Evolutionary conservation across 306 rosid species (phyloP), one percentile per base, ranked within the genome.

Genomic region (Arachis stenosperma): DNA sequence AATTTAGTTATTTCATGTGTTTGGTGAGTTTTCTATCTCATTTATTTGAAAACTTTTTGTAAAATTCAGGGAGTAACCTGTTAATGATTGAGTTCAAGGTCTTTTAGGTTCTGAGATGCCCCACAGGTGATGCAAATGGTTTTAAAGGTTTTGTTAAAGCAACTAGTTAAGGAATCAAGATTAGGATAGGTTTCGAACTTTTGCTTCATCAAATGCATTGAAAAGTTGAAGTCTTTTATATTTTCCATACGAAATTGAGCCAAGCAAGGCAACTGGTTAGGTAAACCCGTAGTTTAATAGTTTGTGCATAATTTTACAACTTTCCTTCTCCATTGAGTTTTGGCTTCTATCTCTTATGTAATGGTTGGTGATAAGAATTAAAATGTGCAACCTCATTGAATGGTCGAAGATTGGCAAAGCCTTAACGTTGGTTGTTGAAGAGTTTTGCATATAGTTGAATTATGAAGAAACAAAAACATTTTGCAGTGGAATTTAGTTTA

Each of bases 271-370:
- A 33, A 4, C 37, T 2, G 37, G 37, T 33, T 33, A 33, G 3
- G 4, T 33, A 33, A 33, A 33, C 37, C 37, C 37, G 40, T 30
- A 9, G 69, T 57, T 65, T 33, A 29, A 27, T 44, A 33, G 9
- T 12, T 44, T 63, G 14, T 37, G 2, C 69, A 44, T 53, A 17
- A 8, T 0, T 22, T 44, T 73, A 60, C 55, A 10, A 22, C 54
- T 41, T 56, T 70, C 42, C 9, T 50, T 50, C 55, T 3, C 17
- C 57, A 56, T 43, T 13, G 10, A 11, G 3, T 52, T 22, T 22
- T n/a, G 57, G 57, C 15, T 52, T 81, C 60, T 81, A 48, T 47
- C 13, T 17, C 43, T 40, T 50, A 58, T 67, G 59, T 59, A 47
- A 64, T 73, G 42, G 27, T 47, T 64, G 65, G 42, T 40, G 59